Evolutionary conservation across 129 eudicot species (phyloP), one percentile per base, ranked within the genome.

Genomic region (Chrysanthemum seticuspe): DNA sequence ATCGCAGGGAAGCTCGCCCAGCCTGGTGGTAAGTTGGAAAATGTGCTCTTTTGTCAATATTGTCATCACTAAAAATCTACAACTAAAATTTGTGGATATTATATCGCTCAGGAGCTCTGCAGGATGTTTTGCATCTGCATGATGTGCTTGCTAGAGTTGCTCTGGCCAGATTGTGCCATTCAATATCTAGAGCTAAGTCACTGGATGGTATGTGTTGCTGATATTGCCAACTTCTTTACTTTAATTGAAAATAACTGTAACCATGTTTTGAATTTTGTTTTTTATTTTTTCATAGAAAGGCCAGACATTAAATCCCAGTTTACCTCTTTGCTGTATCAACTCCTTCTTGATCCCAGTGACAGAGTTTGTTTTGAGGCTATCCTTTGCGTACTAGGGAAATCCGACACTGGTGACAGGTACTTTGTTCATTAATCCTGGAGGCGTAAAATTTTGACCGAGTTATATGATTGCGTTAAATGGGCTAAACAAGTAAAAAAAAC

Each of bases 111-210:
- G 98, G 97, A 65, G 96, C 96, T 76, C 81, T 94, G 70, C 97
- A 87, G 76, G 98, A 93, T 79, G 87, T 93, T 80, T 85, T 93
- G 51, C 96, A 93, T 80, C 78, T 93, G 82, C 95, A 93, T 79
- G 98, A 94, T 71, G 98, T 94, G 79, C 92, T 94, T 77, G 98
- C 98, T 70, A 86, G 98, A 84, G 98, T 94, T 86, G 93, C 98
- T 67, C 91, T 94, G 18, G 97, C 98, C 70, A 84, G 87, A 80
- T 81, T 94, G 74, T 94, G 98, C 83, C 90, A 94, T 83, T 65
- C 89, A 31, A 80, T 94, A 77, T 86, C 96, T 63, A 86, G 98
- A 86, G 98, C 98, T 50, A 88, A 96, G 65, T 87, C 91, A 65
- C 83, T 94, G 48, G 96, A 90, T 81, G 98, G 98, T 94, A 89